phyloP scores from a whole-genome alignment of 345 rosid species.

The Dipteronia sinensis region DNA sequence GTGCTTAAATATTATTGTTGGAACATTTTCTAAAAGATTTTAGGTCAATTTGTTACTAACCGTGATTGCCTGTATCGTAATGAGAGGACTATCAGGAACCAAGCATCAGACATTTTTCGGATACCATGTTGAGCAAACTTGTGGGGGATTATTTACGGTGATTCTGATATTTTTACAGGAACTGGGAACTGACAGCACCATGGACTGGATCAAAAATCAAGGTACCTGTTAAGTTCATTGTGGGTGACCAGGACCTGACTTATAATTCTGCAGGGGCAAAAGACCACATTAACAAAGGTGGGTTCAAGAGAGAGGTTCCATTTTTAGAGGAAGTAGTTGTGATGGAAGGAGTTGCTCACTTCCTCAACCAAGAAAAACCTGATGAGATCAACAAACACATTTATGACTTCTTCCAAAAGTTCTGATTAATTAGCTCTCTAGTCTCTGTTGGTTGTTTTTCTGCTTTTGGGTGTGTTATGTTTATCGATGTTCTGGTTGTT shows the following conservation, averaged over 20 bases:
- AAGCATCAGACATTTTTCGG: not conserved
- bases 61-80: not conserved
- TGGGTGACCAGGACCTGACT: conserved; percentile 72
- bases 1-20: not conserved
- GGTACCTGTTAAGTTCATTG: conserved; percentile 71
- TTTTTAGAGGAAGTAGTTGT: conserved; percentile 69
- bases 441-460: not conserved
- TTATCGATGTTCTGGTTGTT: not conserved
- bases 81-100: not conserved
- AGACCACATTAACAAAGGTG: conserved; percentile 55
- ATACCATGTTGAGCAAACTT: not conserved
- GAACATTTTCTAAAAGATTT: no score
- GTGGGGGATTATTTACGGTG: not conserved
- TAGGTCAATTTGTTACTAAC: no score
- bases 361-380: conserved; percentile 67
- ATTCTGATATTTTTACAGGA: conserved; percentile 36
- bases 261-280: conserved; percentile 57
- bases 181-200: conserved; percentile 72
- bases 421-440: conserved; percentile 10
- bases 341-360: conserved; percentile 71
- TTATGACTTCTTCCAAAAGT: conserved; percentile 47
- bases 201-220: conserved; percentile 58
- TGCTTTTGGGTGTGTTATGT: not conserved
- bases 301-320: conserved; percentile 63
- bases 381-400: conserved; percentile 67